Evolutionary conservation across 495 filamentous ascomycete species (phyloP), one percentile per base, ranked within the genome.

Genomic region (Evernia prunastri): DNA sequence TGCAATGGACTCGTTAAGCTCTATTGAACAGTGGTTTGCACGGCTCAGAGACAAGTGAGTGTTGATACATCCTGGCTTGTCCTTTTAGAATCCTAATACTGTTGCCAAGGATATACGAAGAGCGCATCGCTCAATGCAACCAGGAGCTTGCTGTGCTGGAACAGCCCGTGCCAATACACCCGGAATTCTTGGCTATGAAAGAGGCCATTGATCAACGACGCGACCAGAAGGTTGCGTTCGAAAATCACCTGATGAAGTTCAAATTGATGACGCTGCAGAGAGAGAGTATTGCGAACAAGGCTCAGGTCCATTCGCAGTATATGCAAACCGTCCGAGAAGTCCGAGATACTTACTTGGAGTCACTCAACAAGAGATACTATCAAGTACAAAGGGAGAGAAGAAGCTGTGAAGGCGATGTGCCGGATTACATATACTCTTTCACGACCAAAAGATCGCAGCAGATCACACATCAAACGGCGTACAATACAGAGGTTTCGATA

Each of bases 401-500:
- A 76, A 88, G 88, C 68, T 84, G 85, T 59, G 90, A 93, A 70
- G 87, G 87, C 67, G 82, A 88, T 62, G 87, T 95, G 68, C 86
- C 88, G 56, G 89, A 94, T 72, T 91, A 87, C 68, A 84, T 82
- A 59, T 84, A 90, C 65, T 83, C 82, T 56, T 94, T 91, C 72
- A 87, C 86, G 25, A 82, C 82, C 42, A 84, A 84, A 49, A 84
- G 85, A 63, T 81, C 85, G 63, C 86, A 88, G 68, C 90, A 89
- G 71, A 84, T 91, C 62, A 80, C 79, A 63, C 86, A 91, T 60
- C 94, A 94, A 69, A 81, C 89, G 47, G 87, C 89, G 53, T 96
- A 96, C 74, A 97, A 96, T 73, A 87, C 87, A 68, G 94, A 98
- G 72, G 91, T 98, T 7, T 92, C 90, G 9, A 82, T 96, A 18